Conservation (phyloP, 257 asterid species). For the Solanum etuberosum region DNA sequence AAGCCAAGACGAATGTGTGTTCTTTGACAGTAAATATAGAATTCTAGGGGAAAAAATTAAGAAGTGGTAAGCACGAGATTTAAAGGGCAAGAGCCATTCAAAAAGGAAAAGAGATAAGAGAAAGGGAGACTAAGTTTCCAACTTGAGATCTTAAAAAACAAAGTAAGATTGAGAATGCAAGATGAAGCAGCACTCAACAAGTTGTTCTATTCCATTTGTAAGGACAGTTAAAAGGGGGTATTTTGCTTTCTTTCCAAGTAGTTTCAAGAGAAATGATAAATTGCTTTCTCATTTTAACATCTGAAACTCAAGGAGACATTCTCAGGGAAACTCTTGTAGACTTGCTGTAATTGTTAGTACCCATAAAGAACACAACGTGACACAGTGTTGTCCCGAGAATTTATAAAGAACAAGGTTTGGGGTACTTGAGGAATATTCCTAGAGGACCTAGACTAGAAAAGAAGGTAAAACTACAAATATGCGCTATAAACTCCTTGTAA, state of each 20-base stretch:
- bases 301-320: background rate
- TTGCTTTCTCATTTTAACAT: background rate
- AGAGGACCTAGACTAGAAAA: background rate
- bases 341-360: background rate
- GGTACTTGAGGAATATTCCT: background rate
- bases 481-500: background rate
- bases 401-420: background rate
- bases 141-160: background rate
- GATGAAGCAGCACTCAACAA: background rate
- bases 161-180: background rate
- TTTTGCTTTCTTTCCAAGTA: background rate
- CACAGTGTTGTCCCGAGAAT: background rate
- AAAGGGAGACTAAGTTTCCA: background rate
- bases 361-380: background rate
- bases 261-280: background rate
- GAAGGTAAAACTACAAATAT: background rate
- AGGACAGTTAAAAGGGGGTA: background rate
- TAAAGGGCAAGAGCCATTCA: background rate
- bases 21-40: background rate
- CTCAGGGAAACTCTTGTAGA: background rate
- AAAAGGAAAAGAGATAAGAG: background rate
- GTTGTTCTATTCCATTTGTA: background rate
- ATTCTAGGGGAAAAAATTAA: background rate
- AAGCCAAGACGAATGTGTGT: background rate
- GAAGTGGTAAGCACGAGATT: background rate